These are phyloP conservation scores for Microdochium nivale DNA, from an alignment of 2,329 filamentous ascomycete species.

Conservation along the genomic window DNA sequence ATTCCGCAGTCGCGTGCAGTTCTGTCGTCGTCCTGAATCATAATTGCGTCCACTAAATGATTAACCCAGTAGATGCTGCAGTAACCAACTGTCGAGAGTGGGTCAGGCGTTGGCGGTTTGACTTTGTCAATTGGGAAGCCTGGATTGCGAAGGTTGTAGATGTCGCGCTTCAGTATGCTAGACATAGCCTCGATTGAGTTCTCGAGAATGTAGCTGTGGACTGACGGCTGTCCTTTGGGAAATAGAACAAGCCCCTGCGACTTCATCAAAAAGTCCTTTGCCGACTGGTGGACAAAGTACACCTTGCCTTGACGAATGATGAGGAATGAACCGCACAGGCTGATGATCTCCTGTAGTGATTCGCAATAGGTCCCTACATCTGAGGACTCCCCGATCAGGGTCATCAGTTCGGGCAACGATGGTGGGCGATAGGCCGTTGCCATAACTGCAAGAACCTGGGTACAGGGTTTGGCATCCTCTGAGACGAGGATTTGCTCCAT, in stretches of 20 bases:
- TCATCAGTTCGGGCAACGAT: not conserved
- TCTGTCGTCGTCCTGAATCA: not conserved
- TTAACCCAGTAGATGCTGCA: not conserved
- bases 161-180: not conserved
- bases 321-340: constrained; percentile 7
- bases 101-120: not conserved
- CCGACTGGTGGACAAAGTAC: constrained; percentile 11
- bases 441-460: not conserved
- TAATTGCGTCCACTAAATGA: not conserved
- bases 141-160: not conserved
- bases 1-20: not conserved
- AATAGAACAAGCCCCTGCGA: not conserved
- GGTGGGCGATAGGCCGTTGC: not conserved
- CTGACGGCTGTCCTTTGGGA: not conserved
- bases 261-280: constrained; percentile 7
- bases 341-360: not conserved
- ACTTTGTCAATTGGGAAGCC: not conserved
- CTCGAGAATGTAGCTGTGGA: not conserved
- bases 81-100: not conserved
- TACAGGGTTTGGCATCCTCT: not conserved
- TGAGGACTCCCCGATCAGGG: not conserved
- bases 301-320: constrained; percentile 2
- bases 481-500: constrained; percentile 7
- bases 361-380: not conserved
- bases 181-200: not conserved